A percentile compares a stretch with the other conserved stretches of the same genome.
Evolutionary conservation across 2,329 filamentous ascomycete species (phyloP).

Genomic region (Phialophora chinensis): DNA sequence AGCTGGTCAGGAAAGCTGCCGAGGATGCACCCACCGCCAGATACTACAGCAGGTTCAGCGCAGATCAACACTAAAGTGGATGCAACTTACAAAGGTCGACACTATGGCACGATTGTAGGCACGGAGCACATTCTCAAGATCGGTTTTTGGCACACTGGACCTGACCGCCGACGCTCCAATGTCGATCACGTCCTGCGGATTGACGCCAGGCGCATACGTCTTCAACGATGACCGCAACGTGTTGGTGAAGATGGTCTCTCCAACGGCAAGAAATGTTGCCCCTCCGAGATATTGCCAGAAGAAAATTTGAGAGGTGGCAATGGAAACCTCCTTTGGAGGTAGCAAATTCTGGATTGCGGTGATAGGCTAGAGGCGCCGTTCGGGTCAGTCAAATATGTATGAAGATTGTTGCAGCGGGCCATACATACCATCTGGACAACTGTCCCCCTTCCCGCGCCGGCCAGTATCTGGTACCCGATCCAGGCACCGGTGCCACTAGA

Average conservation of each 20-base stretch:
- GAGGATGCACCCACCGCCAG: slow-evolving; percentile 7
- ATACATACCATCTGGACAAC: slow-evolving; percentile 36
- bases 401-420: neutral
- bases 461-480: slow-evolving; percentile 44
- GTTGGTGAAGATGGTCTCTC: slow-evolving; percentile 37
- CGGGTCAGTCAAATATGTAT: neutral
- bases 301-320: slow-evolving; percentile 37
- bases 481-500: slow-evolving; percentile 40
- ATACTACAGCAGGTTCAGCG: slow-evolving; percentile 12
- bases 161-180: slow-evolving; percentile 34
- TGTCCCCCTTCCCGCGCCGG: slow-evolving; percentile 39
- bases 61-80: neutral
- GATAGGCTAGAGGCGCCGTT: slow-evolving; percentile 21
- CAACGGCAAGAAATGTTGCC: slow-evolving; percentile 37
- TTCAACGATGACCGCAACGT: slow-evolving; percentile 27
- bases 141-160: slow-evolving; percentile 22
- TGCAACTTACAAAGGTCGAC: slow-evolving; percentile 28
- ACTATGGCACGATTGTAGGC: slow-evolving; percentile 35
- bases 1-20: slow-evolving; percentile 14
- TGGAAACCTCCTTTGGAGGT: slow-evolving; percentile 32
- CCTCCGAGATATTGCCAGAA: slow-evolving; percentile 40
- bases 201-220: slow-evolving; percentile 23
- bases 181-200: slow-evolving; percentile 28
- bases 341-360: slow-evolving; percentile 38
- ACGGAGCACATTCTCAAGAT: slow-evolving; percentile 22